Percentiles rank a stretch among this genome's conserved stretches.
Conservation (phyloP, 2,329 filamentous ascomycete genomes). For the Xylariales sp. region DNA sequence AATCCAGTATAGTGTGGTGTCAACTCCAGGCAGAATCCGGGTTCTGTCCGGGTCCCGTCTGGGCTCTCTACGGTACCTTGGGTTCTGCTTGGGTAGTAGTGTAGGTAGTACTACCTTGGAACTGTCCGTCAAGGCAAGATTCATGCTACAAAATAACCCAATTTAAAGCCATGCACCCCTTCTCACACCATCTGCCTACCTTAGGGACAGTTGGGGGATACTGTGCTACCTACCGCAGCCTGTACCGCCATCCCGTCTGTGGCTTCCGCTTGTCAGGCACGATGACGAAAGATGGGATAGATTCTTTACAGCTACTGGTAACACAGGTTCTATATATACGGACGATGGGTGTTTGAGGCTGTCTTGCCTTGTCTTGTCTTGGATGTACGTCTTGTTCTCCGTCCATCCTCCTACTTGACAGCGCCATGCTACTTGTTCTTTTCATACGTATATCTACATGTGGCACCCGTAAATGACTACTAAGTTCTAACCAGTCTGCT, state of each 20-base stretch:
- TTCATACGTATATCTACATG: constrained; percentile 13
- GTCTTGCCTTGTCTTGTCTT: constrained; percentile 32
- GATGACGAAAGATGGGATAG: constrained; percentile 45
- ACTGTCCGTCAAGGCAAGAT: constrained; percentile 40
- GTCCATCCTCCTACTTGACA: neutral
- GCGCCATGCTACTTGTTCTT: neutral
- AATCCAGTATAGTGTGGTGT: constrained; percentile 22
- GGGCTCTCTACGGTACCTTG: too few relatives aligned
- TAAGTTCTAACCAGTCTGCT: neutral
- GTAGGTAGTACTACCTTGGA: too few relatives aligned
- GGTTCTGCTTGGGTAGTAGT: too few relatives aligned
- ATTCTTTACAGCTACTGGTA: constrained; percentile 22
- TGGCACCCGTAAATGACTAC: constrained; percentile 3
- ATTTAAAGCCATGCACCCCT: constrained; percentile 43
- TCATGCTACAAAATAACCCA: constrained; percentile 45
- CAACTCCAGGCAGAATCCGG: too few relatives aligned
- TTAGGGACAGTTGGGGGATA: too few relatives aligned
- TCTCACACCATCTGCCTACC: too few relatives aligned
- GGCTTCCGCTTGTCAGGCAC: constrained; percentile 20
- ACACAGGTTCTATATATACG: constrained; percentile 38
- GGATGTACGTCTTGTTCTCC: neutral
- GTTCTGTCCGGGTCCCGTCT: too few relatives aligned
- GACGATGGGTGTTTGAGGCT: constrained; percentile 33
- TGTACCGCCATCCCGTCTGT: constrained; percentile 1
- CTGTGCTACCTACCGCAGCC: neutral